Evolutionary conservation across 345 rosid genomes (phyloP), one percentile per base, ranked within the genome.

Genomic region (Dovyalis caffra): DNA sequence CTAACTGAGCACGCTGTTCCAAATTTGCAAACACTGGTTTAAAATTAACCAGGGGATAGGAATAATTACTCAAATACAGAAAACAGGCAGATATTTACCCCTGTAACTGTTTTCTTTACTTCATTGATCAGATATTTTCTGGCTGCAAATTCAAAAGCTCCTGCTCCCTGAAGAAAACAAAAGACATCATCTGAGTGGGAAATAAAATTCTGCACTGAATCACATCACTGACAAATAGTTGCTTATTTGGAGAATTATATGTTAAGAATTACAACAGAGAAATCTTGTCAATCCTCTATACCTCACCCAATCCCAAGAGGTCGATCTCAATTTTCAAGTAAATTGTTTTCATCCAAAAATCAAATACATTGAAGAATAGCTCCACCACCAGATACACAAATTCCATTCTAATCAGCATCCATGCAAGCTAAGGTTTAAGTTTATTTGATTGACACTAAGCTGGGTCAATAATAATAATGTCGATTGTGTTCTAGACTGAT

Each of bases 131-230:
- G 84, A 85, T 89, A 76, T 58, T 93, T 97, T 80, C 98, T 91
- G 26, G 98, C 97, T 60, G 98, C 97, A 77, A 93, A 87, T 87
- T 95, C 99, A 85, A 95, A 95, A 66, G 99, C 97, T 79, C 97
- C 98, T 5, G 99, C 99, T 68, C 99, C 99, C 99, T 91, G 81
- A 20, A 71, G 3, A 66, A 45, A 76, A 25, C 37, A 57, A 37
- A 73, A 45, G 20, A 58, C 67, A 71, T 0, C 9, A 64, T 20
- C 21, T 18, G 35, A 64, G 20, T 29, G 60, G 60, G 60, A 53
- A 53, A 53, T 26, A 53, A 53, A 51, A 5, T 51, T 21, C 57
- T 6, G 23, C 10, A 51, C 57, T 2, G 25, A 21, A 51, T 51
- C 23, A 51, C 2, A 21, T 51, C 57, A 51, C 20, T 2, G 10